Percentiles rank a stretch among this genome's conserved stretches.
Conservation (phyloP, 768 basidiomycete species). For the Mycena galopus region DNA sequence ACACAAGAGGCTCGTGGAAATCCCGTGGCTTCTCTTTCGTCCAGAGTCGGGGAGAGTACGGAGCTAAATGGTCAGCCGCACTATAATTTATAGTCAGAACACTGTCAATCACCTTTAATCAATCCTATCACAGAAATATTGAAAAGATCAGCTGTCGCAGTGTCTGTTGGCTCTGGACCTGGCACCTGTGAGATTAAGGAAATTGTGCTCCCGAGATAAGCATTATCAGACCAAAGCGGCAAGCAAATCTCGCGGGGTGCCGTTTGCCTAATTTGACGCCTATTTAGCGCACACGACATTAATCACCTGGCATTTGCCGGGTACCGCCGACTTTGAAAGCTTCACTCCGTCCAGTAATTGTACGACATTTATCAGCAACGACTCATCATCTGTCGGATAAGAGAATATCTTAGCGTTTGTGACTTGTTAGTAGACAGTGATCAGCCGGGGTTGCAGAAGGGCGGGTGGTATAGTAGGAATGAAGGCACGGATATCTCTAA, state of each 20-base stretch:
- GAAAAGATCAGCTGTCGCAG: conserved; percentile 1
- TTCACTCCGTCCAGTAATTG: not conserved
- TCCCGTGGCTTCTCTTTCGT: not conserved
- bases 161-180: not conserved
- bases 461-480: too few relatives aligned
- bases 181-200: not conserved
- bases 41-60: not conserved
- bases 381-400: too few relatives aligned
- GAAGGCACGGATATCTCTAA: too few relatives aligned
- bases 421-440: too few relatives aligned
- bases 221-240: not conserved
- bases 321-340: not conserved
- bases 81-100: not conserved
- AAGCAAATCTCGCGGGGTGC: not conserved
- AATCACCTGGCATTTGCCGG: not conserved
- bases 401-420: too few relatives aligned
- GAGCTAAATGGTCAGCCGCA: not conserved
- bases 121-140: conserved; percentile 8
- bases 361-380: too few relatives aligned
- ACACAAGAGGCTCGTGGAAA: not conserved
- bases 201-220: not conserved
- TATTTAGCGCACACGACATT: not conserved
- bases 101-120: conserved; percentile 6
- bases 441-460: too few relatives aligned
- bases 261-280: not conserved